A percentile compares a stretch with the other conserved stretches of the same genome.
Conservation (phyloP, 164 flowering plant species). For the Nymphaea colorata region DNA sequence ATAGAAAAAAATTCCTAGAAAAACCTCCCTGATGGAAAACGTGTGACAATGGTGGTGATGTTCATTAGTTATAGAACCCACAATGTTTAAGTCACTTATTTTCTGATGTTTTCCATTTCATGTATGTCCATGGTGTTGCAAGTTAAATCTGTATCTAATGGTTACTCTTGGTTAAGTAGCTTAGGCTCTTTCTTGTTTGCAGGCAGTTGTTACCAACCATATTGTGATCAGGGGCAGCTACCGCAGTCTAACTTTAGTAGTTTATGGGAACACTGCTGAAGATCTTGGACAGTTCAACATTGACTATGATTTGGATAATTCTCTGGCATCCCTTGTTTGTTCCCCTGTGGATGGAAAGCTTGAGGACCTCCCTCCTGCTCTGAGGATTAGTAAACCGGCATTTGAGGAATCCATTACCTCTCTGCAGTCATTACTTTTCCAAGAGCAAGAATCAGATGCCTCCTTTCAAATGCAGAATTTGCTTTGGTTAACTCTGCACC, state of each 20-base stretch:
- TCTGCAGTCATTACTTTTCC: constrained; percentile 32
- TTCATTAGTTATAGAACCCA: too few relatives aligned
- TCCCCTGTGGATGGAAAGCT: constrained; percentile 63
- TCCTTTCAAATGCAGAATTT: constrained; percentile 44
- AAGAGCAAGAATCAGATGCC: constrained; percentile 33
- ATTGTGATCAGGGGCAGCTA: constrained; percentile 94
- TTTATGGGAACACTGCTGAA: constrained; percentile 93
- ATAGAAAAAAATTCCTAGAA: too few relatives aligned
- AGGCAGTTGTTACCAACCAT: constrained; percentile 95
- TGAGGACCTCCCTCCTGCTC: constrained; percentile 82
- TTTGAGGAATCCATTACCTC: constrained; percentile 46
- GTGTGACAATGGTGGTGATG: too few relatives aligned
- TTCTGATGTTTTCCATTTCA: too few relatives aligned
- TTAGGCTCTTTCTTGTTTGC: constrained; percentile 11
- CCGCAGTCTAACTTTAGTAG: constrained; percentile 85
- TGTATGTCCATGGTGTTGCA: neutral
- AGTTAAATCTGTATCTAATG: neutral
- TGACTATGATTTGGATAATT: constrained; percentile 76
- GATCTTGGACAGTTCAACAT: constrained; percentile 95
- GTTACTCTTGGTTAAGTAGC: neutral
- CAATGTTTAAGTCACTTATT: too few relatives aligned
- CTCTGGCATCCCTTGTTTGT: constrained; percentile 60
- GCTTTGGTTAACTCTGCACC: constrained; percentile 38
- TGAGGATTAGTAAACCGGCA: constrained; percentile 31
- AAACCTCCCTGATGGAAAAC: too few relatives aligned